Evolutionary conservation across 305 asterid genomes (phyloP).

Genomic region (Fraxinus sp.): DNA sequence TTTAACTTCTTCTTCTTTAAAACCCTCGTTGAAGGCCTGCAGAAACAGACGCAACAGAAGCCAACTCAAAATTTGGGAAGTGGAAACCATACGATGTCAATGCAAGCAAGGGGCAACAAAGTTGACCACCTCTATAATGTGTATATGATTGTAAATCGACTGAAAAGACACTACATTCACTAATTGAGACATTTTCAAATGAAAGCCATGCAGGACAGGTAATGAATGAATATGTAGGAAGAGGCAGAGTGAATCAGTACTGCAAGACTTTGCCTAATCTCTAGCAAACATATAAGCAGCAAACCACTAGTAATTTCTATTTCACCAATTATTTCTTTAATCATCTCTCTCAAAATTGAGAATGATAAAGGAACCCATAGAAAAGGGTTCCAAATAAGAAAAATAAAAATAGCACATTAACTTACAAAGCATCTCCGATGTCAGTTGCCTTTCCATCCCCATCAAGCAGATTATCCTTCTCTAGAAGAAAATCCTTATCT

Average conservation of each 20-base stretch:
- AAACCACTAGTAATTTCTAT: neutral
- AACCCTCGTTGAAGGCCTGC: conserved; percentile 61
- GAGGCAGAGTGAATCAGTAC: neutral
- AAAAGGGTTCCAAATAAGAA: neutral
- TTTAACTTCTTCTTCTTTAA: conserved; percentile 73
- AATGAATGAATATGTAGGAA: neutral
- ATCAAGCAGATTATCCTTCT: conserved; percentile 29
- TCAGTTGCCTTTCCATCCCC: conserved; percentile 36
- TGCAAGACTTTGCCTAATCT: neutral
- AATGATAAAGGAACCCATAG: neutral
- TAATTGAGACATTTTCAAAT: neutral
- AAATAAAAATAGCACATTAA: conserved; percentile 14
- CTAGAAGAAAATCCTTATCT: conserved; percentile 40
- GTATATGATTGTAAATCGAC: neutral
- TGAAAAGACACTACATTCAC: neutral
- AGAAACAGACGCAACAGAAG: conserved; percentile 13
- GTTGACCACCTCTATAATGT: neutral
- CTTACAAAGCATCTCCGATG: conserved; percentile 39
- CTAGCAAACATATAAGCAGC: neutral
- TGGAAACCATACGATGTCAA: neutral
- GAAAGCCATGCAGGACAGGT: neutral
- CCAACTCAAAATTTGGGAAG: neutral
- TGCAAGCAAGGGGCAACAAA: neutral
- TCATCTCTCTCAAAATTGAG: neutral
- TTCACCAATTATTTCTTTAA: neutral